Conservation (phyloP, 176 grass and related monocot species). For the Bolboschoenus planiculmis region DNA sequence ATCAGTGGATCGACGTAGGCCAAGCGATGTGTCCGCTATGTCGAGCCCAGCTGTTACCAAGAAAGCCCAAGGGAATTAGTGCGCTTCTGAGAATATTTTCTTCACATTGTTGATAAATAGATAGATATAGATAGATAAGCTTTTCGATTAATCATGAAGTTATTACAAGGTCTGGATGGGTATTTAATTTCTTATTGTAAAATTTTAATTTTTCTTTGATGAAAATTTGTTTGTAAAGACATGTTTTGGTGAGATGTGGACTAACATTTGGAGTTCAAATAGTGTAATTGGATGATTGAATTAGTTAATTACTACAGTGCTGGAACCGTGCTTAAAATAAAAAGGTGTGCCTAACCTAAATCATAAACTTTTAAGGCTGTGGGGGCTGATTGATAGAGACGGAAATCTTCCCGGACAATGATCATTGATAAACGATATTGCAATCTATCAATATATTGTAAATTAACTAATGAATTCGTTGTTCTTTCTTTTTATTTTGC, state of each 20-base stretch:
- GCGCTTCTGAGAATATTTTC: constrained; percentile 7
- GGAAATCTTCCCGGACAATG: not conserved
- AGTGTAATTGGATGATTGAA: not conserved
- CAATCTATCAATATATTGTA: not conserved
- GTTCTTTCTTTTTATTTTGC: not conserved
- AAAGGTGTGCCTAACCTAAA: not conserved
- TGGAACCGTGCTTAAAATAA: not conserved
- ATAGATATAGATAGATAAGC: constrained; percentile 7
- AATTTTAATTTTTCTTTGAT: not conserved
- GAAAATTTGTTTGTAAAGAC: not conserved
- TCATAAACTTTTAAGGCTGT: not conserved
- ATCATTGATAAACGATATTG: not conserved
- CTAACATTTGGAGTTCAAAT: not conserved
- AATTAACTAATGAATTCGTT: not conserved
- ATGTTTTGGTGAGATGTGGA: not conserved
- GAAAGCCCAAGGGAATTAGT: constrained; percentile 5
- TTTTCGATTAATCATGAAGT: not conserved
- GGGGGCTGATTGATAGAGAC: not conserved
- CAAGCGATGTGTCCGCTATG: constrained; percentile 64
- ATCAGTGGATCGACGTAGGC: constrained; percentile 66
- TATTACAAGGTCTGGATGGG: not conserved
- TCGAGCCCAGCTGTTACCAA: constrained; percentile 43
- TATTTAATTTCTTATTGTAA: not conserved
- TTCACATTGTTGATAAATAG: not conserved
- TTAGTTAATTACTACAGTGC: not conserved